Evolutionary conservation across 176 grass and related monocot genomes (phyloP), one percentile per base, ranked within the genome.

Genomic region (Eleusine indica): DNA sequence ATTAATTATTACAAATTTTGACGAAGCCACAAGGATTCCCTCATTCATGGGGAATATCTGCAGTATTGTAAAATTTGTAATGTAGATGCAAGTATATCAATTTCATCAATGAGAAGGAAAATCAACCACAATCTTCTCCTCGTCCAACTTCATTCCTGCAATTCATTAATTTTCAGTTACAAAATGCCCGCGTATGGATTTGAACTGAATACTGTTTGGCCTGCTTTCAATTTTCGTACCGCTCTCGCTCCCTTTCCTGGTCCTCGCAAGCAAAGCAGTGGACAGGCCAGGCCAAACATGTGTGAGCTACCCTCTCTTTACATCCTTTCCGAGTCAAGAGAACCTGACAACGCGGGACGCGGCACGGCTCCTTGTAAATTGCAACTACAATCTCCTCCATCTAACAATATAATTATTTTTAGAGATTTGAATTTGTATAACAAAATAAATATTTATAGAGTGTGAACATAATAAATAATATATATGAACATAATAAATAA

Each of bases 181-280:
- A 7, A 12, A 12, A 21, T 77, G 83, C 43, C 57, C 19, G 47
- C 16, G 60, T 56, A 58, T 58, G 74, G 28, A 66, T 61, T 70
- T 25, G 65, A 77, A 61, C 67, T 5, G 66, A 18, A 51, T 66
- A 17, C 47, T 67, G 10, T 37, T 39, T n/a, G 1, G 7, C 4
- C 14, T 14, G 71, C 35, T 71, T 68, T 56, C 77, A 86, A 66
- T 76, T 82, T 85, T 85, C 56, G 15, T 72, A 72, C 72, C n/a
- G 35, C 0, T 56, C 67, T 86, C 66, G 71, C 54, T 65, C 87
- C 42, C 32, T 73, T 25, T 61, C 5, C 21, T 67, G n/a, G n/a
- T 37, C 30, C 29, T 66, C 51, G 53, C 71, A 71, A 79, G 76
- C 82, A 32, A 28, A 21, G 18, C 76, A 70, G 52, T 57, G 60